Evolutionary conservation across 257 asterid species (phyloP).

Genomic region (Parsonsia alboflavescens): DNA sequence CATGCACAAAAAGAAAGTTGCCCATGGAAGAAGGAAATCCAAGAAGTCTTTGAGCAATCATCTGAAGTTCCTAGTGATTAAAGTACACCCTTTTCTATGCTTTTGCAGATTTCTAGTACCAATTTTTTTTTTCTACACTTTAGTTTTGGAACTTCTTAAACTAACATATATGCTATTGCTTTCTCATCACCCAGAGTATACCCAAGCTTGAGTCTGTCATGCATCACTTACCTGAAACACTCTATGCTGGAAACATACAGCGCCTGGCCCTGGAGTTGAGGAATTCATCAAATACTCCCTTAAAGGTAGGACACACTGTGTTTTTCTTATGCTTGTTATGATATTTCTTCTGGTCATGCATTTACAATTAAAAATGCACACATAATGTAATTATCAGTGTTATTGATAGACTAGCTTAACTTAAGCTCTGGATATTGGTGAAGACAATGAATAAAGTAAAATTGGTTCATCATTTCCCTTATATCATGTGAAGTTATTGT

Average conservation of each 20-base stretch:
- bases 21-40: conserved; percentile 52
- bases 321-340: background rate
- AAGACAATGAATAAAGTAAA: background rate
- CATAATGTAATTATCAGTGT: background rate
- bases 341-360: background rate
- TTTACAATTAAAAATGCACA: background rate
- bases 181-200: conserved; percentile 52
- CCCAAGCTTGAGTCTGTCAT: conserved; percentile 86
- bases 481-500: background rate
- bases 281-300: conserved; percentile 71
- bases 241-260: conserved; percentile 77
- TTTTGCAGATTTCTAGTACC: background rate
- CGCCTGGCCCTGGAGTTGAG: conserved; percentile 73
- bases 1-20: conserved; percentile 42
- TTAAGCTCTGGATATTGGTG: background rate
- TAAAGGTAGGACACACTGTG: conserved; percentile 44
- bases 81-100: conserved; percentile 40
- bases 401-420: background rate
- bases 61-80: conserved; percentile 76
- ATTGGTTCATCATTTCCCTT: background rate
- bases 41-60: conserved; percentile 43
- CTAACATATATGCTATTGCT: conserved; percentile 25
- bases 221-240: conserved; percentile 56
- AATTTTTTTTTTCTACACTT: background rate
- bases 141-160: background rate